Conservation (phyloP, 495 filamentous ascomycete species). For the Viridothelium virens region DNA sequence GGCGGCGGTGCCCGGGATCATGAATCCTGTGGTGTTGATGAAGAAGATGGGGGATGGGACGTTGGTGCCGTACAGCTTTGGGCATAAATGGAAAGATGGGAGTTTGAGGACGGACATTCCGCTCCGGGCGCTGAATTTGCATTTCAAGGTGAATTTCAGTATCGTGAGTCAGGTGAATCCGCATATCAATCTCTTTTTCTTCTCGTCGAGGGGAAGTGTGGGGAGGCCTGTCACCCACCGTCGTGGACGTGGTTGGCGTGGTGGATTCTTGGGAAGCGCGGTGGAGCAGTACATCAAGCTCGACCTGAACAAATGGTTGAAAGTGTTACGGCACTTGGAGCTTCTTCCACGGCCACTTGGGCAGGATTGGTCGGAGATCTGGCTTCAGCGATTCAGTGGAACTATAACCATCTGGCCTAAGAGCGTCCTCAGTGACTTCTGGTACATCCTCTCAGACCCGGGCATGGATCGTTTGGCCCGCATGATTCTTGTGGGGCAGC, state of each 20-base stretch:
- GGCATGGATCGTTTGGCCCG: slow-evolving; percentile 61
- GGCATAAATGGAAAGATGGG: slow-evolving; percentile 98
- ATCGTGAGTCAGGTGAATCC: slow-evolving; percentile 96
- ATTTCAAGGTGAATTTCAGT: slow-evolving; percentile 97
- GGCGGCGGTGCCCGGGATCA: slow-evolving; percentile 89
- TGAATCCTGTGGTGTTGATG: slow-evolving; percentile 96
- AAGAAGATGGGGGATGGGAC: slow-evolving; percentile 73
- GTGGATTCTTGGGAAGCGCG: slow-evolving; percentile 86
- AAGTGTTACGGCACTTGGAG: slow-evolving; percentile 84
- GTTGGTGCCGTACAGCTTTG: slow-evolving; percentile 80
- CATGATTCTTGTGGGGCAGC: slow-evolving; percentile 84
- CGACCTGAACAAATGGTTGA: slow-evolving; percentile 93
- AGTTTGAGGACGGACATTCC: slow-evolving; percentile 90
- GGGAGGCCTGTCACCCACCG: slow-evolving; percentile 92
- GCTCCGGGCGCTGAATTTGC: slow-evolving; percentile 81
- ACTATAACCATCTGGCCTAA: slow-evolving; percentile 96
- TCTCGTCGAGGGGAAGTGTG: slow-evolving; percentile 82
- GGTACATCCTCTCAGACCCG: slow-evolving; percentile 78
- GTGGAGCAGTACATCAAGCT: slow-evolving; percentile 91
- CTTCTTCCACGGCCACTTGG: slow-evolving; percentile 83
- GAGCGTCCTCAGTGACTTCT: slow-evolving; percentile 65
- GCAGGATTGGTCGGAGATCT: slow-evolving; percentile 93
- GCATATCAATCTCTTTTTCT: slow-evolving; percentile 97
- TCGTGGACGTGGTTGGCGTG: slow-evolving; percentile 87
- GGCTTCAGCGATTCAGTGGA: slow-evolving; percentile 89